Evolutionary conservation across 257 asterid species (phyloP).

Genomic region (Cynanchum wilfordii): DNA sequence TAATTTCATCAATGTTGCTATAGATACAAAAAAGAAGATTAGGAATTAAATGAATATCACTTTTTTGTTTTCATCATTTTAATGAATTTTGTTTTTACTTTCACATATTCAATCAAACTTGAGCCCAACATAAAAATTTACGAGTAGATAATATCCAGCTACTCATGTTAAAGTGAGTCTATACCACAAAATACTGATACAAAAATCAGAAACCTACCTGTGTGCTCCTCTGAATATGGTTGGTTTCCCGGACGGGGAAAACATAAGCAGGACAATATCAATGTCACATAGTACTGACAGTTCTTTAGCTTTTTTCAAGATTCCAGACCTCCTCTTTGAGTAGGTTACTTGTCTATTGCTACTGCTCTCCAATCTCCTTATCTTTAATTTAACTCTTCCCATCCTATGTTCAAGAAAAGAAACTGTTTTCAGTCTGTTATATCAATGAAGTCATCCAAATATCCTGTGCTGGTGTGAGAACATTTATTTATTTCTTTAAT

Average conservation of each 20-base stretch:
- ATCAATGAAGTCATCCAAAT: neutral
- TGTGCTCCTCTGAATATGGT: slow-evolving; percentile 58
- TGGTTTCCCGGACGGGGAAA: slow-evolving; percentile 84
- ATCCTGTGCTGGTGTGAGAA: neutral
- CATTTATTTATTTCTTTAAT: too few relatives aligned
- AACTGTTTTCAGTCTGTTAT: neutral
- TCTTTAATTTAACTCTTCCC: slow-evolving; percentile 85
- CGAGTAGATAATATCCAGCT: neutral
- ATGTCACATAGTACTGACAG: slow-evolving; percentile 77
- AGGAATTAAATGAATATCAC: neutral
- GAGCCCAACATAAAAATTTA: neutral
- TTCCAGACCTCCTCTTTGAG: slow-evolving; percentile 73
- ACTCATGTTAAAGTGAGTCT: neutral
- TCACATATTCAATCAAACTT: neutral
- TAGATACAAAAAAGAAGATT: slow-evolving; percentile 15
- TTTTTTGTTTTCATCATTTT: too few relatives aligned
- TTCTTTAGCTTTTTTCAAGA: slow-evolving; percentile 77
- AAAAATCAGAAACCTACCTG: slow-evolving; percentile 37
- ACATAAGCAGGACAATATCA: slow-evolving; percentile 73
- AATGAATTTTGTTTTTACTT: neutral
- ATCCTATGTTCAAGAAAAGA: slow-evolving; percentile 39
- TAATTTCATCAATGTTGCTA: slow-evolving; percentile 80
- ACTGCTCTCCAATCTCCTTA: slow-evolving; percentile 69
- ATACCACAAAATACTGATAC: neutral
- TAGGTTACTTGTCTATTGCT: slow-evolving; percentile 80